Evolutionary conservation across 129 eudicot species (phyloP).

Genomic region (Saposhnikovia divaricata): DNA sequence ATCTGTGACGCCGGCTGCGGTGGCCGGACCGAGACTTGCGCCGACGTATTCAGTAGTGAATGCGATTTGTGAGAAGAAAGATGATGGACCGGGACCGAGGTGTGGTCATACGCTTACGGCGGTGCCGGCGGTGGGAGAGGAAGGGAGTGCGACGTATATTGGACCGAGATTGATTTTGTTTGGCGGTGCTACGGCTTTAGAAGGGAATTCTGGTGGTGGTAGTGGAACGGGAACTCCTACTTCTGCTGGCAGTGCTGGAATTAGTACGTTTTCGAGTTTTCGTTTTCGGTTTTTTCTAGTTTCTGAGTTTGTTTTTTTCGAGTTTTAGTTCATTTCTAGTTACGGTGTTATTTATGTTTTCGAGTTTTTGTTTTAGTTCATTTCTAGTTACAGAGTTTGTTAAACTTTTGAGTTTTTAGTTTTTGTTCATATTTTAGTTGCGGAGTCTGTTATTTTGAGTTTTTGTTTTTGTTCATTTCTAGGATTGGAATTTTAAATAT

Average conservation of each 20-base stretch:
- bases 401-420: neutral
- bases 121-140: constrained; percentile 92
- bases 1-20: constrained; percentile 18
- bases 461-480: neutral
- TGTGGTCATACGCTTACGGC: constrained; percentile 96
- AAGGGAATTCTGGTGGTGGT: constrained; percentile 62
- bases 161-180: constrained; percentile 89
- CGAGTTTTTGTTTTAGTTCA: neutral
- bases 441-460: neutral
- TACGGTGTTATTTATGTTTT: too few species aligned
- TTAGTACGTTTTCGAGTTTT: constrained; percentile 40
- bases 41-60: constrained; percentile 73
- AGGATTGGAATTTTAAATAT: neutral
- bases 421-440: neutral
- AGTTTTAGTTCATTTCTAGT: neutral
- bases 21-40: constrained; percentile 73
- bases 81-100: constrained; percentile 94
- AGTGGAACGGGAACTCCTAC: constrained; percentile 58
- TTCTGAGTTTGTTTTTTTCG: too few species aligned
- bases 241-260: constrained; percentile 92
- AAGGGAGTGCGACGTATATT: constrained; percentile 64
- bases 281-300: neutral
- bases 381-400: neutral
- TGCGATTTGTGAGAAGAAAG: constrained; percentile 74
- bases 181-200: constrained; percentile 98